phyloP scores from a whole-genome alignment of 2,329 filamentous ascomycete genomes.

The Xylariaceae sp. region DNA sequence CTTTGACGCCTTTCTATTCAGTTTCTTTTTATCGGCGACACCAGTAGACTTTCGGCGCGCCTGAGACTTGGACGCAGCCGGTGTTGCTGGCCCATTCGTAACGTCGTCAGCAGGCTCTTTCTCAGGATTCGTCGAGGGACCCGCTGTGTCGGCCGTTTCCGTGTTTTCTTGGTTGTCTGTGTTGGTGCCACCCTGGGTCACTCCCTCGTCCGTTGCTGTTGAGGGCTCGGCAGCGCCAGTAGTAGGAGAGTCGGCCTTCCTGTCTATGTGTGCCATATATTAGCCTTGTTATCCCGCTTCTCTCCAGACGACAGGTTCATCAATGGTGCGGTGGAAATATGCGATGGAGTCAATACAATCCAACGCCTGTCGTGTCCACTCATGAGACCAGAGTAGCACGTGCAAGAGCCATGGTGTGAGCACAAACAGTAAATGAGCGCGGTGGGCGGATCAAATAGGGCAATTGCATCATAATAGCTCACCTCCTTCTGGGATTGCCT shows the following conservation, averaged over 20 bases:
- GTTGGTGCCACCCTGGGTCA: conserved; percentile 24
- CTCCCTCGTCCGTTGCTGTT: conserved; percentile 25
- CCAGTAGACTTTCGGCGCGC: conserved; percentile 68
- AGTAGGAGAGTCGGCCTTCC: conserved; percentile 11
- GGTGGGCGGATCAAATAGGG: conserved; percentile 5
- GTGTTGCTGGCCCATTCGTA: conserved; percentile 13
- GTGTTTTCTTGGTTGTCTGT: conserved; percentile 25
- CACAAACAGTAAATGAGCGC: neutral
- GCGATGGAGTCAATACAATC: no score
- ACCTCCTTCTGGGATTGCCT: conserved; percentile 20
- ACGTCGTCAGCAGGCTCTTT: conserved; percentile 4
- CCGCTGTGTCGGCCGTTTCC: conserved; percentile 16
- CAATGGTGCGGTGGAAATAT: no score
- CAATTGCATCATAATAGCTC: conserved; percentile 9
- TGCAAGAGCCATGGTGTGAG: neutral
- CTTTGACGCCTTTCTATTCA: conserved; percentile 80
- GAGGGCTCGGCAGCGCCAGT: conserved; percentile 8
- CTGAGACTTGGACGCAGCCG: conserved; percentile 34
- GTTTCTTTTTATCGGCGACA: conserved; percentile 67
- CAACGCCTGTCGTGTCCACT: no score
- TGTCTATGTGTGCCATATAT: conserved; percentile 6
- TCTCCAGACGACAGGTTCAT: no score
- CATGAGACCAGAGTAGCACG: neutral
- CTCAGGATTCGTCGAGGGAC: conserved; percentile 13
- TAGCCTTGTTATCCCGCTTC: conserved; percentile 1